Evolutionary conservation across 2,329 filamentous ascomycete species (phyloP), one percentile per base, ranked within the genome.

Genomic region (Aureobasidium mangrovei): DNA sequence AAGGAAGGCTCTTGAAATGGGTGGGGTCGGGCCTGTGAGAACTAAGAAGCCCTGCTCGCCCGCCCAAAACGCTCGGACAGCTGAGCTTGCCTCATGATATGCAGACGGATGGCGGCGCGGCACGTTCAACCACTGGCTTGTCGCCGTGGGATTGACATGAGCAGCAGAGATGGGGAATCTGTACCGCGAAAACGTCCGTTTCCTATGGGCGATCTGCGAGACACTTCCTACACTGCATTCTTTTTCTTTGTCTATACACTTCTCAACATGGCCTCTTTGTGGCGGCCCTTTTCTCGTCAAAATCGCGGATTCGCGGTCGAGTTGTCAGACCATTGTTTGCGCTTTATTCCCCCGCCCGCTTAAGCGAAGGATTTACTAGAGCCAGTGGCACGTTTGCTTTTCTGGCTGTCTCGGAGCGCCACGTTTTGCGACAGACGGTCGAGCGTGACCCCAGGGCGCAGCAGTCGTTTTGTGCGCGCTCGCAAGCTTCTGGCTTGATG

Each of bases 1-100:
- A 81, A 77, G 62, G 85, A 88, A 56, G 77, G 63, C 39, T 36
- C 49, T 24, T 38, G 33, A 47, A 24, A n/a, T 18, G 36, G 36
- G 36, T 9, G 6, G 10, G 18, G 12, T 39, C 18, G 10, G 10
- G 36, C 36, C 36, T 39, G 36, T 39, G 36, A 39, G 32, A 39
- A 12, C 36, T 12, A 39, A 39, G 18, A 3, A 10, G 12, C 18
- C 18, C 18, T 18, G n/a, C n/a, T 18, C 36, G 12, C 36, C n/a
- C 12, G 10, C 18, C 36, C 2, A 10, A 35, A 18, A 18, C 18
- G 18, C 18, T 8, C 7, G 6, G 36, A 39, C 36, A 39, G 36
- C 36, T 4, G 7, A 32, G 24, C 35, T n/a, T 49, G 7, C 45
- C 29, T 35, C 28, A 49, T 26, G 46, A 32, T 32, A 40, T 49